Evolutionary conservation across 306 rosid genomes (phyloP), one percentile per base, ranked within the genome.

Genomic region (Echinosophora koreensis): DNA sequence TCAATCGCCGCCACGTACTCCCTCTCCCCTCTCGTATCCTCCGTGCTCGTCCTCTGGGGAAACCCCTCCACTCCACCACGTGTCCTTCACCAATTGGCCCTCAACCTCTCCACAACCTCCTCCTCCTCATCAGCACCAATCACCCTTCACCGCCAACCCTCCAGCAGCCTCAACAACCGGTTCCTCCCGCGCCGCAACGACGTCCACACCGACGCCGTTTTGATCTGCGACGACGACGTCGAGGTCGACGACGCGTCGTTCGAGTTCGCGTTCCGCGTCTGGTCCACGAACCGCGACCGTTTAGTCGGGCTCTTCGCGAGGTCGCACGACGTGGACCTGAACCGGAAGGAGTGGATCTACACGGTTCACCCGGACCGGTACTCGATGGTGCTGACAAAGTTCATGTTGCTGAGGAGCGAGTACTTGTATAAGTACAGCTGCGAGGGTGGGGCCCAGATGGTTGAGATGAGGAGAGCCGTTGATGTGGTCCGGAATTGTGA

Each of bases 191-290:
- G 91, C 4, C 68, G 47, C 4, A 27, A 76, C 14, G 78, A 79
- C 59, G 84, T 94, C 8, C 13, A 6, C 7, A 94, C 97, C 70
- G 78, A 61, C 54, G 91, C 90, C 68, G 98, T 92, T 51, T 47
- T 94, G 77, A 66, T 92, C 64, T 91, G 96, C 85, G 98, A 94
- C 77, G 98, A 94, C 66, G 98, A 90, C 81, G 90, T 94, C 3
- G 90, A 83, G 47, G 84, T 92, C 35, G 94, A 94, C 57, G 51
- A 55, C 4, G 50, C 57, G 9, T 88, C 98, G 6, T 65, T 94
- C 11, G 89, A 76, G 17, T 94, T 94, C 73, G 97, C 94, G 3
- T 86, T 89, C 59, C 81, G 72, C 42, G 68, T 89, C 8, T 92
- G 98, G 97, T 70, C 62, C 8, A 15, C 74, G 14, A 86, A 88